Base-by-base conservation (phyloP, 768 basidiomycete genomes). In the Mycena capillaripes region DNA sequence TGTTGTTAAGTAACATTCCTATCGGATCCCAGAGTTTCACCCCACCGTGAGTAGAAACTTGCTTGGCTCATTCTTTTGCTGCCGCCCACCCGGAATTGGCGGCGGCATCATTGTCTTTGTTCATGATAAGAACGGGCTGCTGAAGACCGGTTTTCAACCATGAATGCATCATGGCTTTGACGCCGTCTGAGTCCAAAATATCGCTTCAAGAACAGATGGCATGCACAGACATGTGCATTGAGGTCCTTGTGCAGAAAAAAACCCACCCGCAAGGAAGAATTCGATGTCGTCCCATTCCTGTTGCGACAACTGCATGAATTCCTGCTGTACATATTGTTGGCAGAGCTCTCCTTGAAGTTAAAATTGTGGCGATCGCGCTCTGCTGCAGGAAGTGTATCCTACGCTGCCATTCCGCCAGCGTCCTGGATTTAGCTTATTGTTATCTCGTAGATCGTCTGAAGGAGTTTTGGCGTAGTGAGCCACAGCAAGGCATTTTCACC, bases 1-100 rank as follows among this genome's bases (percentile, higher is more conserved):
- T 83, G 71, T 84, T 56, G 56, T 80, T 73, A 42, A 83, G 78
- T 3, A 84, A 56, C 2, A 75, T 75, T 4, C 81, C 81, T 12
- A 78, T 73, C 17, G 80, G 73, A 14, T 19, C 21, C 10, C 3
- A 4, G 19, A 57, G 36, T 74, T 59, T 59, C 5, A 40, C 36
- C 9, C 57, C 57, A 11, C 57, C 57, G 3, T 23, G n/a, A 25
- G 7, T 4, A 1, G 57, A 59, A 7, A 48, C 36, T 10, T 0
- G 4, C n/a, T 59, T 38, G 12, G 77, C 77, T 0, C 42, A 30
- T 17, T 34, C 46, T 38, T 76, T 62, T 10, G 59, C 68, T 2
- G 11, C 61, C 4, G 40, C 25, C 0, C 76, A 2, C n/a, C n/a
- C n/a, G n/a, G n/a, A n/a, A n/a, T n/a, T n/a, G n/a, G n/a, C n/a